Percentiles rank a stretch among this genome's conserved stretches.
phyloP scores from a whole-genome alignment of 768 basidiomycete species.

The Mycena sanguinolenta region DNA sequence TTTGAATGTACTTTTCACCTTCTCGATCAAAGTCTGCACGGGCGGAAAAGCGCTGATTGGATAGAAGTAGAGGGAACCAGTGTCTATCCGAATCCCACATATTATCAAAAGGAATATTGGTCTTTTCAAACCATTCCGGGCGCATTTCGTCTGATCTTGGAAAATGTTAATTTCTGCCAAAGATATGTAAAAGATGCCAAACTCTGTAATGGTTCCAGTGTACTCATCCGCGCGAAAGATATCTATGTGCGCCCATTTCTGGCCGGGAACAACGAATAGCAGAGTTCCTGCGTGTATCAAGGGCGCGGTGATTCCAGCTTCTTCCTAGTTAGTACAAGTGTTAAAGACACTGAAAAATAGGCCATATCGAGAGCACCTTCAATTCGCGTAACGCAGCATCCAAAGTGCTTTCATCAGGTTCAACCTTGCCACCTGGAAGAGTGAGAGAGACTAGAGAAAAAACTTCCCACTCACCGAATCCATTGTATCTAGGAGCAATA shows the following conservation, averaged over 20 bases:
- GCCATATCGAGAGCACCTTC: constrained; percentile 52
- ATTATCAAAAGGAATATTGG: constrained; percentile 69
- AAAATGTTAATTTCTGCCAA: not conserved
- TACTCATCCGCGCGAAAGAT: constrained; percentile 77
- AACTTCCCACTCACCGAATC: constrained; percentile 68
- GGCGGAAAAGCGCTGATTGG: constrained; percentile 56
- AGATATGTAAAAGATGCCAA: constrained; percentile 39
- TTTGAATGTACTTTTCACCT: constrained; percentile 45
- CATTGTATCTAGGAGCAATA: constrained; percentile 74
- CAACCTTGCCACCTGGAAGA: constrained; percentile 78
- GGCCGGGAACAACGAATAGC: constrained; percentile 69
- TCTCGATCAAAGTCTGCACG: constrained; percentile 58
- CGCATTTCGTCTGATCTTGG: constrained; percentile 90
- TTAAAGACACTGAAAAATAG: constrained; percentile 4
- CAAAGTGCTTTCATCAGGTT: constrained; percentile 74
- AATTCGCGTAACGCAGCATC: constrained; percentile 86
- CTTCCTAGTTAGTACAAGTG: constrained; percentile 72
- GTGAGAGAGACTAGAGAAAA: not conserved
- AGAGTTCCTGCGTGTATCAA: constrained; percentile 75
- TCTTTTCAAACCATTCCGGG: constrained; percentile 78
- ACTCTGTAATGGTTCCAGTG: constrained; percentile 77
- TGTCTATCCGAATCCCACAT: constrained; percentile 74
- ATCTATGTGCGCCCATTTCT: constrained; percentile 76
- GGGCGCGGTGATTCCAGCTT: constrained; percentile 79
- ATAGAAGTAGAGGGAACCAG: constrained; percentile 77